A percentile compares a stretch with the other conserved stretches of the same genome.
Evolutionary conservation across 257 asterid species (phyloP).

Genomic region (Nicotiana benthamiana): DNA sequence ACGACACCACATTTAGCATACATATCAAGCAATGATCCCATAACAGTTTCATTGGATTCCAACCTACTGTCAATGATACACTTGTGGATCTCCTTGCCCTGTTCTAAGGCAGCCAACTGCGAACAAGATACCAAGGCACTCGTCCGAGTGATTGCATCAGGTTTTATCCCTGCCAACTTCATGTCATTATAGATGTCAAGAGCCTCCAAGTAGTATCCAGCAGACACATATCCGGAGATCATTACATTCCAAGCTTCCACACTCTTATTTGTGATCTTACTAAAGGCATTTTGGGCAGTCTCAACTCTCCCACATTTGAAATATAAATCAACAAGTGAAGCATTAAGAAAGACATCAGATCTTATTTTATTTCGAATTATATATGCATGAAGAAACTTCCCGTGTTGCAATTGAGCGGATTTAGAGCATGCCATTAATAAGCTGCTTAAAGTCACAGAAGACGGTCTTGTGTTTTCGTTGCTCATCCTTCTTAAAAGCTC

Average conservation of each 20-base stretch:
- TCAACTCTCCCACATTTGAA: slow-evolving; percentile 51
- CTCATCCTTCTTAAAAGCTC: slow-evolving; percentile 43
- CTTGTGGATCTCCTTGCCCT: slow-evolving; percentile 57
- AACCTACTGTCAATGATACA: slow-evolving; percentile 26
- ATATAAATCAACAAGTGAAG: slow-evolving; percentile 58
- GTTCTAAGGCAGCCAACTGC: slow-evolving; percentile 54
- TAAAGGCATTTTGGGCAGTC: slow-evolving; percentile 38
- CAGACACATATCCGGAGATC: slow-evolving; percentile 78
- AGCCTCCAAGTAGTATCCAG: slow-evolving; percentile 61
- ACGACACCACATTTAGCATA: slow-evolving; percentile 81
- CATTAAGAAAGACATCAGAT: slow-evolving; percentile 37
- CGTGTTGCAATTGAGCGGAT: slow-evolving; percentile 46
- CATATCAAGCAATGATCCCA: slow-evolving; percentile 83
- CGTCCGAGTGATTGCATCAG: slow-evolving; percentile 56
- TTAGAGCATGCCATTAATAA: slow-evolving; percentile 53
- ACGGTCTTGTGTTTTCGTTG: slow-evolving; percentile 34
- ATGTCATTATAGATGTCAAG: slow-evolving; percentile 42
- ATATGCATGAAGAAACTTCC: slow-evolving; percentile 57
- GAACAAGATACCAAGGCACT: slow-evolving; percentile 69
- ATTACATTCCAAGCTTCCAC: slow-evolving; percentile 61
- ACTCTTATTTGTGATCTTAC: slow-evolving; percentile 30
- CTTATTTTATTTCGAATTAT: slow-evolving; percentile 29
- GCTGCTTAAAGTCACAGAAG: slow-evolving; percentile 52
- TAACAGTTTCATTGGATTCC: slow-evolving; percentile 45
- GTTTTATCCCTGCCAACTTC: slow-evolving; percentile 37